These are phyloP conservation scores for Bodo saltans DNA, from an alignment of 78 protist species.

Conservation along the genomic window DNA sequence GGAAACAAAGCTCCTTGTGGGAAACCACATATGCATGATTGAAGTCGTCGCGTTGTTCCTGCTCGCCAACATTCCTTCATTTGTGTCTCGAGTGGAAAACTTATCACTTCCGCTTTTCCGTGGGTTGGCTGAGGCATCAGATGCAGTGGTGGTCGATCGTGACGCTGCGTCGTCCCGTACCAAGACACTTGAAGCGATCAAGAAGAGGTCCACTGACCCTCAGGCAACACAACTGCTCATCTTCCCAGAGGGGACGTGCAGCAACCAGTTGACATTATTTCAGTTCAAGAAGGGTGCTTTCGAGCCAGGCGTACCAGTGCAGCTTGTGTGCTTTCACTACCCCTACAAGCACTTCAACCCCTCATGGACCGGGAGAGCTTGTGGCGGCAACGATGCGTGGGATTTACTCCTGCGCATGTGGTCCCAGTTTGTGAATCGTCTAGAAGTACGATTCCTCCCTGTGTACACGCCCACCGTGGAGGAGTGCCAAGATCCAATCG, in stretches of 20 bases:
- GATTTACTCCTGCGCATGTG: background rate
- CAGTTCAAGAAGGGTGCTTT: constrained; percentile 47
- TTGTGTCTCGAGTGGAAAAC: constrained; percentile 3
- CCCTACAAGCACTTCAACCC: constrained; percentile 21
- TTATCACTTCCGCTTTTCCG: background rate
- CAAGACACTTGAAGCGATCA: background rate
- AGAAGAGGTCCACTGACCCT: background rate
- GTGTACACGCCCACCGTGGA: constrained; percentile 19
- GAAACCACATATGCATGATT: constrained; percentile 3
- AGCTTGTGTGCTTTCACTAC: constrained; percentile 46
- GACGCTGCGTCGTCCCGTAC: background rate
- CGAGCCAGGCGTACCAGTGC: constrained; percentile 50
- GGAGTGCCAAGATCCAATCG: background rate
- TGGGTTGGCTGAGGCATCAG: background rate
- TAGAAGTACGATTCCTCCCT: constrained; percentile 19
- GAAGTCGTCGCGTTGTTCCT: constrained; percentile 4
- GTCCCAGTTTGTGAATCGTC: constrained; percentile 11
- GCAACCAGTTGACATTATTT: constrained; percentile 11
- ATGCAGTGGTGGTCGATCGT: constrained; percentile 31
- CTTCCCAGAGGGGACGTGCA: constrained; percentile 64
- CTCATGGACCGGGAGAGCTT: background rate
- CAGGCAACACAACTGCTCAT: constrained; percentile 22
- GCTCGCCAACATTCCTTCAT: background rate
- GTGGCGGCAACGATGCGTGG: background rate
- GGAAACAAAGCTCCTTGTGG: background rate